These are phyloP conservation scores for Hortiboletus campestris DNA, from an alignment of 768 basidiomycete genomes.

Conservation along the genomic window DNA sequence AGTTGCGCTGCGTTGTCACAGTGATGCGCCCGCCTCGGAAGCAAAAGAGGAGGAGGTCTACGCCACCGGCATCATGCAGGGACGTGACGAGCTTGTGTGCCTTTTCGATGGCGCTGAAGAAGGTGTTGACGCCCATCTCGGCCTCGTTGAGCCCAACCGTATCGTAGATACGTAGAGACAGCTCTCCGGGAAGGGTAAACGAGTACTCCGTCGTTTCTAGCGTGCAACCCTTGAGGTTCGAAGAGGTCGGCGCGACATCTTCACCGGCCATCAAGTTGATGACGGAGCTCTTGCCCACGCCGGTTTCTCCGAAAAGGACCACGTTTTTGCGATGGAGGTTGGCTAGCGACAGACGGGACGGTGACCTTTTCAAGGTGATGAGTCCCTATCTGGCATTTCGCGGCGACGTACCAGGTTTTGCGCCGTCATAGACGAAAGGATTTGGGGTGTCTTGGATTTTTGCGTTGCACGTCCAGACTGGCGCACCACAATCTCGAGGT, in stretches of 20 bases:
- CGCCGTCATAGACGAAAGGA: background rate
- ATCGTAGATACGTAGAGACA: background rate
- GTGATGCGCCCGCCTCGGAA: constrained; percentile 8
- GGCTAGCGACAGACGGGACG: background rate
- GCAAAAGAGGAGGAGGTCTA: constrained; percentile 19
- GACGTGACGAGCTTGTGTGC: constrained; percentile 5
- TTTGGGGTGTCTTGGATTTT: background rate
- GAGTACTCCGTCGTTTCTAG: background rate
- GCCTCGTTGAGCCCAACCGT: constrained; percentile 12
- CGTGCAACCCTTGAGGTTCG: background rate
- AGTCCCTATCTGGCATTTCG: background rate
- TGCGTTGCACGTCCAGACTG: background rate
- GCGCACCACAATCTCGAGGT: background rate
- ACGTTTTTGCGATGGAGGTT: background rate
- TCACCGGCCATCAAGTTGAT: constrained; percentile 6
- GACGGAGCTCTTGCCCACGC: constrained; percentile 8
- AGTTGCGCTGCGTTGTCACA: constrained; percentile 1
- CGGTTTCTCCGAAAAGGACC: constrained; percentile 10
- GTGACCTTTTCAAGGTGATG: background rate
- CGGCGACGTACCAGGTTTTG: background rate
- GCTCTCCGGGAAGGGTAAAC: background rate
- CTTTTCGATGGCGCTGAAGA: constrained; percentile 9
- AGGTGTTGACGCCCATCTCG: background rate
- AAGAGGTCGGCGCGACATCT: background rate
- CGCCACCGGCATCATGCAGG: constrained; percentile 2